Conservation (phyloP, 768 basidiomycete species). For the Naematelia aurantialba region DNA sequence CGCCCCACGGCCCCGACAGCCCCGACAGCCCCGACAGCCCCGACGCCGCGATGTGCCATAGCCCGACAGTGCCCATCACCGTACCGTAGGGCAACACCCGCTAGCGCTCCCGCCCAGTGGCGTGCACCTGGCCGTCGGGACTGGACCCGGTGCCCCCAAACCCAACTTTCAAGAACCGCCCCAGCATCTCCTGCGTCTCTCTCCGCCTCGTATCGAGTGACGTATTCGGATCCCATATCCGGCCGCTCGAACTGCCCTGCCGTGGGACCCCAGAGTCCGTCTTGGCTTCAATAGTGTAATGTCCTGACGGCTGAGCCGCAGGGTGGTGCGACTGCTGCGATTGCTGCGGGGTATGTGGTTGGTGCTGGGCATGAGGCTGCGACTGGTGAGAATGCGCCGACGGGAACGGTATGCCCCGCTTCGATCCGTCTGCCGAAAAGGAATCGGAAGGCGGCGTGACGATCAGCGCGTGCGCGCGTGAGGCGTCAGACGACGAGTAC, state of each 20-base stretch:
- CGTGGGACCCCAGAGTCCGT: slow-evolving; percentile 8
- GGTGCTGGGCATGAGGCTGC: neutral
- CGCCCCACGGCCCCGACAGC: no score
- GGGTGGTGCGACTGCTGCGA: neutral
- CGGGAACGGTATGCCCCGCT: slow-evolving; percentile 7
- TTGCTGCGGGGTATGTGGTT: neutral
- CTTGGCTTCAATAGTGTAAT: neutral
- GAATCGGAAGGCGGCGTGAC: slow-evolving; percentile 6
- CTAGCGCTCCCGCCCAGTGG: no score
- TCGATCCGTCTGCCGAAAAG: neutral
- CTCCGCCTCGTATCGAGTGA: slow-evolving; percentile 81
- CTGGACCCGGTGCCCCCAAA: slow-evolving; percentile 7
- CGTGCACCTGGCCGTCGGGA: no score
- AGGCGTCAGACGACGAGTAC: slow-evolving; percentile 4
- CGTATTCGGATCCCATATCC: slow-evolving; percentile 82
- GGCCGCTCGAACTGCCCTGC: slow-evolving; percentile 34
- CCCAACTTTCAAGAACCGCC: slow-evolving; percentile 64
- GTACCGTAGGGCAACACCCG: no score
- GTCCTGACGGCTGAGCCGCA: no score
- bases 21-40: no score
- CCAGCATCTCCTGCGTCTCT: slow-evolving; percentile 80
- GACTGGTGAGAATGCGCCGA: slow-evolving; percentile 1
- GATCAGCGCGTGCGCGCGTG: slow-evolving; percentile 5
- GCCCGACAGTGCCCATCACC: no score
- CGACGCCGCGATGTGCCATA: no score